Evolutionary conservation across 352 stramenopile species (phyloP), one percentile per base, ranked within the genome.

Genomic region (Globisporangium emineosum): DNA sequence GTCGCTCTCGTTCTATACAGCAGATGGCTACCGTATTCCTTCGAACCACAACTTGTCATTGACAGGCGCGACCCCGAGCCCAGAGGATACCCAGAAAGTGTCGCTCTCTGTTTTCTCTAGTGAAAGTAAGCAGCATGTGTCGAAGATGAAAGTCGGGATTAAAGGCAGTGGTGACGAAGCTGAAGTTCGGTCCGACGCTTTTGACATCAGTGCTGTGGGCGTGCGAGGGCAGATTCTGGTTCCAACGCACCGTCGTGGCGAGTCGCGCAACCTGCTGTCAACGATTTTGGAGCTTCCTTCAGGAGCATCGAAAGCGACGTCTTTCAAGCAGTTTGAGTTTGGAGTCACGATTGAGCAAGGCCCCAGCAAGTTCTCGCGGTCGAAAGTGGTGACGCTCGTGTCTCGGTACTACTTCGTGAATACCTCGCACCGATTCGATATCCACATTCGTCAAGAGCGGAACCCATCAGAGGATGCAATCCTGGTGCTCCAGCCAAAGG

Each of bases 341-440:
- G 86, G 86, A n/a, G 81, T 94, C 10, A 90, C 90, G 73, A 89
- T 94, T 23, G 86, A 94, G 53, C 84, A 93, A 73, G 86, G 82
- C 0, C 86, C 86, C 1, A 77, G 78, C 17, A 85, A 85, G 30
- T 94, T 94, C 60, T 89, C 81, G 1, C 72, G 84, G 25, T 91
- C 86, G 0, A 89, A 81, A 19, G 78, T 94, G 7, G 81, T 94
- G 21, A 92, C 86, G 0, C 81, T 94, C 13, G 83, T 91, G 32
- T 81, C 82, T 6, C 78, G 86, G n/a, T 93, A 89, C 55, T 90
- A 91, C 64, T 79, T 94, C 30, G 79, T 92, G 42, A 94, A 94
- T 64, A 79, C 72, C 17, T 93, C 84, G 5, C 78, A 74, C 37
- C 68, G 68, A 8, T 90, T 89, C 64, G 70, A 81, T 35, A 83